A percentile compares a stretch with the other conserved stretches of the same genome.
Conservation (phyloP, 2,329 filamentous ascomycete genomes). For the Fusarium sp. region DNA sequence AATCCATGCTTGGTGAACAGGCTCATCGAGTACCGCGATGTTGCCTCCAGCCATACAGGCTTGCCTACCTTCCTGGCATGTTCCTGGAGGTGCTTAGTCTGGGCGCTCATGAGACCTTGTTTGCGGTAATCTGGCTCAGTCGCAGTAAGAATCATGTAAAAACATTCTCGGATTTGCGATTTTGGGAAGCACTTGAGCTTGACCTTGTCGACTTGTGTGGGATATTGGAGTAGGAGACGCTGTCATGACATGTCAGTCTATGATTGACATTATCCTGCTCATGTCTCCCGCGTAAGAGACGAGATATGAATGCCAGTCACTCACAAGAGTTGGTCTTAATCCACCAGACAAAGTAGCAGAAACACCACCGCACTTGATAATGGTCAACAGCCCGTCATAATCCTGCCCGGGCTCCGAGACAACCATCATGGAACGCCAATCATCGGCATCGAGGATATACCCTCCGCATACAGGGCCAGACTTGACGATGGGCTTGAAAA, state of each 20-base stretch:
- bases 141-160: slow-evolving; percentile 14
- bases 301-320: background rate
- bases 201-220: slow-evolving; percentile 3
- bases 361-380: slow-evolving; percentile 8
- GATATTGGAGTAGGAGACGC: slow-evolving; percentile 14
- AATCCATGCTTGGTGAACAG: slow-evolving; percentile 17
- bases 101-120: slow-evolving; percentile 6
- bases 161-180: slow-evolving; percentile 9
- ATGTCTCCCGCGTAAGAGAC: background rate
- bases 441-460: slow-evolving; percentile 13
- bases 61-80: slow-evolving; percentile 10
- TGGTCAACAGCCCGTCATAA: slow-evolving; percentile 7
- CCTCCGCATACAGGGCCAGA: slow-evolving; percentile 7
- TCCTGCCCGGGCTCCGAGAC: slow-evolving; percentile 21
- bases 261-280: no score
- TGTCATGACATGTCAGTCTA: background rate
- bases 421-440: slow-evolving; percentile 22
- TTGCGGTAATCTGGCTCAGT: slow-evolving; percentile 9
- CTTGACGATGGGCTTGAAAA: slow-evolving; percentile 10
- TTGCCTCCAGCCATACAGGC: slow-evolving; percentile 21
- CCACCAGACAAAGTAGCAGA: slow-evolving; percentile 17
- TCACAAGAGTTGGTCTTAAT: slow-evolving; percentile 10
- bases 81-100: slow-evolving; percentile 1
- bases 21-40: slow-evolving; percentile 16
- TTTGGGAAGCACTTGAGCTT: slow-evolving; percentile 6